Conservation (phyloP, 352 stramenopile species). For the Bremia lactucae region DNA sequence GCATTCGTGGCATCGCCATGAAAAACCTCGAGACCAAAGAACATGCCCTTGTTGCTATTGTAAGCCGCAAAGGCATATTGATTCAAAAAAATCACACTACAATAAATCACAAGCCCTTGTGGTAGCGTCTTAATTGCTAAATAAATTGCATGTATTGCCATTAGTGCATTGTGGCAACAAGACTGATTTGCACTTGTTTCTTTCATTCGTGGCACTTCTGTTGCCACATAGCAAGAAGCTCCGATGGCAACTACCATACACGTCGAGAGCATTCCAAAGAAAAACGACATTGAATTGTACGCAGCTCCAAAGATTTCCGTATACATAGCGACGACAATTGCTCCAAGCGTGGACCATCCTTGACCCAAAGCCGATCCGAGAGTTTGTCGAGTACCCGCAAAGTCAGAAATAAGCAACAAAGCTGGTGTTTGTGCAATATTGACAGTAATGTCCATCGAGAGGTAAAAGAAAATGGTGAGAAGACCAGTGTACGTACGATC, state of each 20-base stretch:
- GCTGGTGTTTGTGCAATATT: constrained; percentile 41
- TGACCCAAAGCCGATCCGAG: constrained; percentile 31
- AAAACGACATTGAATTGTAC: constrained; percentile 34
- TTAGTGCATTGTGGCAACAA: constrained; percentile 8
- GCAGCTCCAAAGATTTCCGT: constrained; percentile 38
- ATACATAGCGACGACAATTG: constrained; percentile 37
- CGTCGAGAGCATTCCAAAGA: constrained; percentile 41
- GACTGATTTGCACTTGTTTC: constrained; percentile 4
- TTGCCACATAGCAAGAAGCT: constrained; percentile 20
- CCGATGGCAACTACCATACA: constrained; percentile 25
- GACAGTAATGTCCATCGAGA: constrained; percentile 53
- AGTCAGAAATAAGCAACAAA: constrained; percentile 41
- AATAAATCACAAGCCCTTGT: constrained; percentile 15
- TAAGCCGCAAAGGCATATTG: constrained; percentile 46
- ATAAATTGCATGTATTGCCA: constrained; percentile 24
- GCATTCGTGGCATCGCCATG: constrained; percentile 20
- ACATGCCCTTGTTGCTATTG: constrained; percentile 53
- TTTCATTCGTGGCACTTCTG: constrained; percentile 22
- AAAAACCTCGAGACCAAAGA: constrained; percentile 45
- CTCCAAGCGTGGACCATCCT: constrained; percentile 35
- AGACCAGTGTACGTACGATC: constrained; percentile 35
- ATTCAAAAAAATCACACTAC: constrained; percentile 30
- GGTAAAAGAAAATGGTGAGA: constrained; percentile 48
- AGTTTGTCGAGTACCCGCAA: constrained; percentile 44
- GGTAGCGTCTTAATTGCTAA: constrained; percentile 18